Conservation (phyloP, 2,329 filamentous ascomycete genomes). For the Chrysoporthe austroafricana region DNA sequence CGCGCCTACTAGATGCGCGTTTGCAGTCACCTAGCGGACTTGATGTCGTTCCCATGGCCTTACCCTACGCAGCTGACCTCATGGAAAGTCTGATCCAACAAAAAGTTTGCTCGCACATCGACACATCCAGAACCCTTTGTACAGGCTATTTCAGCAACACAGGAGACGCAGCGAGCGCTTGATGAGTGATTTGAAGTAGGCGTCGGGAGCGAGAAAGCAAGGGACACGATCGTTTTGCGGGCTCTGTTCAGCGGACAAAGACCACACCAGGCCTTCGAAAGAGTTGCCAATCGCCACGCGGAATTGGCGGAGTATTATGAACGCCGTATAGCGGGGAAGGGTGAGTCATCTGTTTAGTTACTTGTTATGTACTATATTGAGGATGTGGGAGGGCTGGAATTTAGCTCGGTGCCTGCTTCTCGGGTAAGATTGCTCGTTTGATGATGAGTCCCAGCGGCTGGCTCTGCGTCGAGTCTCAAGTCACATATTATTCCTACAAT, state of each 20-base stretch:
- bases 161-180: background rate
- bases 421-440: too few relatives aligned
- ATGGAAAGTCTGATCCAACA: conserved; percentile 3
- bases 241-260: background rate
- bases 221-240: too few relatives aligned
- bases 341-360: background rate
- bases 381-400: too few relatives aligned
- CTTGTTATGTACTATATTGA: background rate
- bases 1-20: conserved; percentile 2
- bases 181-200: conserved; percentile 11
- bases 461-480: too few relatives aligned
- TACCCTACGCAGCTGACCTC: conserved; percentile 1
- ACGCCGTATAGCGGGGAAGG: background rate
- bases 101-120: background rate
- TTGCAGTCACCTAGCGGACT: conserved; percentile 5
- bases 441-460: too few relatives aligned
- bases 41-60: conserved; percentile 2
- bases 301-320: background rate
- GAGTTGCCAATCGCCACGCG: background rate
- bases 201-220: background rate
- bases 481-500: too few relatives aligned
- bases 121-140: background rate
- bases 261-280: conserved; percentile 7
- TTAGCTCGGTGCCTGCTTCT: too few relatives aligned
- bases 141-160: background rate